phyloP scores from a whole-genome alignment of 179 eudicot species.

The Patellifolia procumbens region DNA sequence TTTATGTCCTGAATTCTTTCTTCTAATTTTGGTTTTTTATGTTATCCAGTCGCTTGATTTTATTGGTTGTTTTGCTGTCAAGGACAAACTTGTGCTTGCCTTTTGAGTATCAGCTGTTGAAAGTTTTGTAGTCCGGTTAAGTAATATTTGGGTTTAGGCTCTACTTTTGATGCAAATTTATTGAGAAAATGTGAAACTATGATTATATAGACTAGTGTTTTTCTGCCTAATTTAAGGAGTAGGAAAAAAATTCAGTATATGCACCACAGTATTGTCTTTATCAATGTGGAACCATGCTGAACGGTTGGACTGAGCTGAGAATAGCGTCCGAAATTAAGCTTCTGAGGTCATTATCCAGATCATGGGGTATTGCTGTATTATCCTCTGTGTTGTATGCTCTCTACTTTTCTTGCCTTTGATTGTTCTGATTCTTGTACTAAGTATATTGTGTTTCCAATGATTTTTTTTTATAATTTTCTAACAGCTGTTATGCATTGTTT shows the following conservation, averaged over 20 bases:
- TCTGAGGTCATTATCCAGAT: constrained; percentile 9
- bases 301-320: background rate
- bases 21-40: background rate
- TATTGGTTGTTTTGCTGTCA: background rate
- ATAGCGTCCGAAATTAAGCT: background rate
- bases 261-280: background rate
- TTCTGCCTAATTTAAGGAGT: background rate
- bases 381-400: background rate
- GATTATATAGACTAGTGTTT: background rate
- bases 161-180: background rate
- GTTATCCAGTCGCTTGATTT: background rate
- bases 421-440: background rate
- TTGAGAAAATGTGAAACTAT: background rate
- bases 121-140: background rate
- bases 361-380: background rate
- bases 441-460: background rate
- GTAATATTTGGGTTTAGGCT: background rate
- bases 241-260: background rate
- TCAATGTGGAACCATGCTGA: background rate
- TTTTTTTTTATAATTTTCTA: background rate
- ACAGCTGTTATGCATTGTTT: background rate
- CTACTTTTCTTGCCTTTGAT: background rate
- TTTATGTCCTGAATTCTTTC: background rate
- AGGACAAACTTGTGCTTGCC: background rate
- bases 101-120: background rate